Percentiles rank a stretch among this genome's conserved stretches.
Evolutionary conservation across 2,329 filamentous ascomycete genomes (phyloP).

Genomic region (Aspergillus flavus): DNA sequence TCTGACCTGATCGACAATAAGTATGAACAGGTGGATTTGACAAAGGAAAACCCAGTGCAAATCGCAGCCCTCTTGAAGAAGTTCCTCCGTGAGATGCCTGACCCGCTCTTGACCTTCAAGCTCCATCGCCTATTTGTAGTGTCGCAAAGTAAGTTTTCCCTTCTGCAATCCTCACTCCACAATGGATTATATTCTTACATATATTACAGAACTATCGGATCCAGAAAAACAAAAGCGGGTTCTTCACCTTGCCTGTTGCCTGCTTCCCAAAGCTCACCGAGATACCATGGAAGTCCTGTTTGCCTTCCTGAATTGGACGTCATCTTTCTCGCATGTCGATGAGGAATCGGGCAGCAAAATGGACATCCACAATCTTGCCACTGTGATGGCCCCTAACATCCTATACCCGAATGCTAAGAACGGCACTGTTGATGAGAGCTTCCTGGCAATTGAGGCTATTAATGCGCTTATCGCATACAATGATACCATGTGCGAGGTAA

Average conservation of each 20-base stretch:
- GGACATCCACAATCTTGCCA: constrained; percentile 96
- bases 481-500: constrained; percentile 95
- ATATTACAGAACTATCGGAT: constrained; percentile 69
- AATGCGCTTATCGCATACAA: constrained; percentile 89
- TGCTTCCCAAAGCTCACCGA: constrained; percentile 87
- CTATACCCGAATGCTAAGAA: constrained; percentile 72
- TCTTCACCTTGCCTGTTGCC: constrained; percentile 86
- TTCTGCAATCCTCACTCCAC: constrained; percentile 12
- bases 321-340: constrained; percentile 95
- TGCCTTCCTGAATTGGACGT: constrained; percentile 95
- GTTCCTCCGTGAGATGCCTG: constrained; percentile 90
- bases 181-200: constrained; percentile 1
- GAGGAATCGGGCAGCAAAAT: constrained; percentile 98
- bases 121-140: constrained; percentile 88
- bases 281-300: constrained; percentile 95
- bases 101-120: constrained; percentile 93
- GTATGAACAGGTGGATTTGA: constrained; percentile 81
- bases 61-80: constrained; percentile 92
- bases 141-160: constrained; percentile 67
- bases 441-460: constrained; percentile 90
- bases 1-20: constrained; percentile 85
- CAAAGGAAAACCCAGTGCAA: constrained; percentile 87
- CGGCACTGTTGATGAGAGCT: constrained; percentile 81
- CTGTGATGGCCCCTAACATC: constrained; percentile 96
- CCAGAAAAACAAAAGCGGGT: constrained; percentile 80